Evolutionary conservation across 345 rosid species (phyloP).

Genomic region (Arabis alpina): DNA sequence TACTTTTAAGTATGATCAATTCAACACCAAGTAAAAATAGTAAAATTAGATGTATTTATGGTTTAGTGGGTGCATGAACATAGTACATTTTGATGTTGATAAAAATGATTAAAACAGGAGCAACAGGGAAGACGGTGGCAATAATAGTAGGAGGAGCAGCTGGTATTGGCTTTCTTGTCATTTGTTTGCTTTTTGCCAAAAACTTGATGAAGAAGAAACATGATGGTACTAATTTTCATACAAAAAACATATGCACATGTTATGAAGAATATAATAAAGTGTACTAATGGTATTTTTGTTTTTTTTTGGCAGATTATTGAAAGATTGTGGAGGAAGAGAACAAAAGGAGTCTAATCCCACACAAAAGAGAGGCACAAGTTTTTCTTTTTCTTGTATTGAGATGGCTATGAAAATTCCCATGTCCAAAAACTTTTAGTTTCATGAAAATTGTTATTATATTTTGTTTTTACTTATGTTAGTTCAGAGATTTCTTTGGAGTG

Average conservation of each 20-base stretch:
- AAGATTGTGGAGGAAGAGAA: slow-evolving; percentile 25
- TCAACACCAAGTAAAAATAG: not conserved
- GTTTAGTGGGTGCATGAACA: slow-evolving; percentile 1
- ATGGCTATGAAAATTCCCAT: slow-evolving; percentile 7
- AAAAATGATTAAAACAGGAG: slow-evolving; percentile 46
- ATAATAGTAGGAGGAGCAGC: slow-evolving; percentile 96
- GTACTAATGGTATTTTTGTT: not conserved
- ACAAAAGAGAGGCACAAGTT: slow-evolving; percentile 22
- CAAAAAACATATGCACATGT: slow-evolving; percentile 39
- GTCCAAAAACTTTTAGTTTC: slow-evolving; percentile 9
- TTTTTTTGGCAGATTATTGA: slow-evolving; percentile 44
- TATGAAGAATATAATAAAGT: slow-evolving; percentile 7
- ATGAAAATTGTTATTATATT: slow-evolving; percentile 32
- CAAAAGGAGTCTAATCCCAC: slow-evolving; percentile 36
- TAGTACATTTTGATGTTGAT: not conserved
- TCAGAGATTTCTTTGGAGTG: slow-evolving; percentile 26
- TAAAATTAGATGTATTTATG: not conserved
- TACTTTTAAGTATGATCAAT: not conserved
- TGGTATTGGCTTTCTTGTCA: slow-evolving; percentile 86
- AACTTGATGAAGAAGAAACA: slow-evolving; percentile 67
- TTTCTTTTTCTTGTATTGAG: not conserved
- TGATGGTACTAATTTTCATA: slow-evolving; percentile 29
- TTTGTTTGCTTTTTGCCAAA: slow-evolving; percentile 81
- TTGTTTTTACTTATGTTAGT: slow-evolving; percentile 18
- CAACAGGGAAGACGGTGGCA: slow-evolving; percentile 94